A percentile compares a stretch with the other conserved stretches of the same genome.
Conservation (phyloP, 768 basidiomycete genomes). For the Flagelloscypha sp. region DNA sequence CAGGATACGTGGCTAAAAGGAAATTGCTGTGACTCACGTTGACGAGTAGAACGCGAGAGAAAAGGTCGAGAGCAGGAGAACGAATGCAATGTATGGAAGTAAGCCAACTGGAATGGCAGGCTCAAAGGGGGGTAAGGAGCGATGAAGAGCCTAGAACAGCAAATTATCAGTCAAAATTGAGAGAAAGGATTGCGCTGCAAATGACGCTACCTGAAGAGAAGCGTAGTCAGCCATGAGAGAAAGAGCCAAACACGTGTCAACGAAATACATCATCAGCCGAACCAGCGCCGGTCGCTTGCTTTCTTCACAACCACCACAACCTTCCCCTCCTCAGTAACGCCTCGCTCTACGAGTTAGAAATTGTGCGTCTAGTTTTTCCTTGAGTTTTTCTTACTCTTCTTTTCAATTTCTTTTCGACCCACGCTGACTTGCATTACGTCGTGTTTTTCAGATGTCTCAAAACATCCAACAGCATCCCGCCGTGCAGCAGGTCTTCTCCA, state of each 20-base stretch:
- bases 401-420: no score
- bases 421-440: constrained; percentile 6
- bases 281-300: constrained; percentile 12
- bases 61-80: constrained; percentile 70
- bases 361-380: no score
- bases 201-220: constrained; percentile 49
- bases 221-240: constrained; percentile 49
- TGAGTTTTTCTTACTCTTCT: no score
- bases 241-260: constrained; percentile 56
- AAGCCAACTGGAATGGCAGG: constrained; percentile 60
- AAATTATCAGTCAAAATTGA: constrained; percentile 2
- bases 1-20: constrained; percentile 6
- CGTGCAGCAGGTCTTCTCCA: constrained; percentile 76
- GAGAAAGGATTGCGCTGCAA: constrained; percentile 9
- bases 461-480: constrained; percentile 84
- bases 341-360: no score
- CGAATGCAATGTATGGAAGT: constrained; percentile 68
- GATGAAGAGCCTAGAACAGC: constrained; percentile 49
- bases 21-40: constrained; percentile 42
- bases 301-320: constrained; percentile 18
- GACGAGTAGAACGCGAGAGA: constrained; percentile 87
- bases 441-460: constrained; percentile 58
- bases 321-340: constrained; percentile 7
- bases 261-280: constrained; percentile 38
- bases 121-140: constrained; percentile 56